Base-by-base conservation (phyloP, 176 grass and related monocot genomes). In the Metroxylon sagu region DNA sequence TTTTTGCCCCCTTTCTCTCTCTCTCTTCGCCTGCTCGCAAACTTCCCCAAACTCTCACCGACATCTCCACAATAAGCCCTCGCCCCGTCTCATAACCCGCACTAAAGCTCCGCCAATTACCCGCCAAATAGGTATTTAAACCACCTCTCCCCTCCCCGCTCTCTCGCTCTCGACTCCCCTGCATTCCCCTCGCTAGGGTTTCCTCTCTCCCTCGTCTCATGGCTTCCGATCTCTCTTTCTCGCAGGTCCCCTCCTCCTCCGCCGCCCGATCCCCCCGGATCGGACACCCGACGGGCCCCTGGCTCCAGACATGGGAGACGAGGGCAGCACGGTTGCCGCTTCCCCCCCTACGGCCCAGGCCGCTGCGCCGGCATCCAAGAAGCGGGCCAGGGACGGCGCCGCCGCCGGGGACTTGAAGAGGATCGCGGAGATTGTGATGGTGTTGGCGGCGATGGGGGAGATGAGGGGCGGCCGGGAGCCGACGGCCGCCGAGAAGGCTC, bases 341-440 rank as follows among this genome's bases (percentile, higher is more conserved):
- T 1, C 2, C 35, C 5, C 35, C 10, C 8, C 8, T 10, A 2
- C 7, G 35, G 35, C 35, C 35, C 25, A 55, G 18, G 19, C 55
- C 21, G 16, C 18, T 5, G 19, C 39, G 3, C 35, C 14, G 10
- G 50, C 15, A 25, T 14, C 26, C 3, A 54, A 26, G 58, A 72
- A 72, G 70, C 53, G 70, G 26, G 27, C 56, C 6, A 83, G 80
- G 0, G 67, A 30, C 25, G 27, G 16, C 10, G 35, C 35, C 35
- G 35, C 8, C 35, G 35, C 35, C 67, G 75, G 61, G 62, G 79
- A 81, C 72, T 29, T 98, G 79, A 70, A 76, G 76, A 68, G 88
- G 63, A 87, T 98, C 58, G 93, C 93, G 61, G 87, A 98, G 84
- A 84, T 92, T 70, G 93, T 98, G 55, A 98, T 98, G 87, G 84